Base-by-base conservation (phyloP, 495 filamentous ascomycete species). In the Neurospora sp. region DNA sequence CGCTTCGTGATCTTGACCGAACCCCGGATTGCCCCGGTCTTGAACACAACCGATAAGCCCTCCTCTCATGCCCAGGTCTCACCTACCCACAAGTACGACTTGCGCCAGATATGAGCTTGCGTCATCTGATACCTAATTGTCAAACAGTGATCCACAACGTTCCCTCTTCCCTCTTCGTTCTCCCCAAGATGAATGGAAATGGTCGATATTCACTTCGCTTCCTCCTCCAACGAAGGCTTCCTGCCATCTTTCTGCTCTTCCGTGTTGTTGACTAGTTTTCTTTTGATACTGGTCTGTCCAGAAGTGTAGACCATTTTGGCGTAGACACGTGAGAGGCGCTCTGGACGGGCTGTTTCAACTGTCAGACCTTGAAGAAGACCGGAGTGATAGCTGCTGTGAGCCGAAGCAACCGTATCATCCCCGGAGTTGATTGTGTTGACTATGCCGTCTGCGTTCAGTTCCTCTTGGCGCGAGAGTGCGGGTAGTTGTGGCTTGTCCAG, bases 291-390 rank as follows among this genome's bases (percentile, higher is more conserved):
- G 41, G 11, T 40, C 41, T 44, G 41, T 44, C 5, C 11, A n/a
- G 41, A 11, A 10, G 73, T 75, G 11, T 75, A 69, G 39, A 75
- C 69, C 27, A 75, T 42, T 37, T 72, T 72, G 14, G 71, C 61
- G 46, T 71, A 75, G 12, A 42, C 72, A 41, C 74, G 74, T 39
- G 74, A 75, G 38, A 75, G 18, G 16, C 74, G 74, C 40, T 75
- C 46, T 9, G 71, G 74, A 20, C 69, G 71, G 22, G 74, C 74
- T 2, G 53, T 65, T 37, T 35, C 27, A 37, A 65, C 53, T 16
- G 27, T 65, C 3, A 37, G 22, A 35, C 27, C 27, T 18, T 35
- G 53, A 37, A 35, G 22, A 16, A 35, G 12, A 8, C 12, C 27
- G 2, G 53, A 65, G 27, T 65, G 27, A 18, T 65, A 65, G 53